phyloP scores from a whole-genome alignment of 345 rosid genomes.

The Syzygium jambos region DNA sequence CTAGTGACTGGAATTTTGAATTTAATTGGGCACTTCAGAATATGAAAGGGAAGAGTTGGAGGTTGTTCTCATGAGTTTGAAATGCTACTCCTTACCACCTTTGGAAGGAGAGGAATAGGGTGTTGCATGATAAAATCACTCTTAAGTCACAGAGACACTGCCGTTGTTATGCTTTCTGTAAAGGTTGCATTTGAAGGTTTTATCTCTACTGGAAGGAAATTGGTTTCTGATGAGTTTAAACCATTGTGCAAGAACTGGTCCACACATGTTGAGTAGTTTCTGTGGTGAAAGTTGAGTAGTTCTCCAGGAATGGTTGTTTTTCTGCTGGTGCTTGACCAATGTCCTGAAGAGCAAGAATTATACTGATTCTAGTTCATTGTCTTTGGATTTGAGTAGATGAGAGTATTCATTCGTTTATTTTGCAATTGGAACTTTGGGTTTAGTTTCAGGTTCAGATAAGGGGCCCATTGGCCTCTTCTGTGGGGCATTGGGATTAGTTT shows the following conservation, averaged over 20 bases:
- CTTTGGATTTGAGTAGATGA: neutral
- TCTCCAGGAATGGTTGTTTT: neutral
- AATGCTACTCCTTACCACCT: neutral
- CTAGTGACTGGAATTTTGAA: neutral
- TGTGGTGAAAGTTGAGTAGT: neutral
- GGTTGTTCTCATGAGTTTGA: neutral
- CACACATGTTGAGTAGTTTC: neutral
- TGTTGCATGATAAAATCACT: neutral
- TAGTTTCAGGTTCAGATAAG: neutral
- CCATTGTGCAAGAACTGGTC: neutral
- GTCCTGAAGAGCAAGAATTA: neutral
- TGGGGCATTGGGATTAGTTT: neutral
- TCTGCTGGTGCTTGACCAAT: neutral
- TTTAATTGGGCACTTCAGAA: neutral
- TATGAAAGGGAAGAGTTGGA: neutral
- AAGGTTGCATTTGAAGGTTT: neutral
- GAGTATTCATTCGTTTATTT: neutral
- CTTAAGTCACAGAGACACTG: neutral
- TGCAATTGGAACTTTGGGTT: neutral
- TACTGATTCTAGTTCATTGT: neutral
- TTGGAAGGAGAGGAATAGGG: neutral
- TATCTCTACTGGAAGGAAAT: neutral
- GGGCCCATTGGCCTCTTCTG: neutral
- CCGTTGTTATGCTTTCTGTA: neutral
- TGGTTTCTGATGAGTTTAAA: neutral